Evolutionary conservation across 108 stramenopile genomes (phyloP), one percentile per base, ranked within the genome.

Genomic region (Nitzschia sp.): DNA sequence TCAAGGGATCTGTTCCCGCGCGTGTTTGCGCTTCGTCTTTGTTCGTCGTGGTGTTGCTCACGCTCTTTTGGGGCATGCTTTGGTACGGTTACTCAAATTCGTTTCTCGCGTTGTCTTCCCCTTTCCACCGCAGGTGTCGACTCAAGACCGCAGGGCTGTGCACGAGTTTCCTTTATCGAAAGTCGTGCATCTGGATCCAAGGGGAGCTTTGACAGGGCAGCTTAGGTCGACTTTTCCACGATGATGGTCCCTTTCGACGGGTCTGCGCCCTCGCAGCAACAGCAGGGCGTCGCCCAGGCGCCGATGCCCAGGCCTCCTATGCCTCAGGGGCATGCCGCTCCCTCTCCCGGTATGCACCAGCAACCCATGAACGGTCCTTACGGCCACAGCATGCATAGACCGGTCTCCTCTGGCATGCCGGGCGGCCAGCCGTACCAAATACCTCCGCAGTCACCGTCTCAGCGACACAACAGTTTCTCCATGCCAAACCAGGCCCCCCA

Each of bases 171-270:
- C 8, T 42, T 15, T 15, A 15, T 42, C 11, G 15, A 42, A 42
- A n/a, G n/a, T n/a, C n/a, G n/a, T n/a, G n/a, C n/a, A n/a, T n/a
- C n/a, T n/a, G n/a, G n/a, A n/a, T n/a, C n/a, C n/a, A n/a, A n/a
- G n/a, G n/a, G n/a, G n/a, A n/a, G n/a, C n/a, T n/a, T n/a, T n/a
- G n/a, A n/a, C n/a, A n/a, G n/a, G n/a, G n/a, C n/a, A n/a, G n/a
- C n/a, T n/a, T n/a, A n/a, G n/a, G n/a, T n/a, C n/a, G n/a, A n/a
- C n/a, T 9, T 42, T 66, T 49, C n/a, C 24, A 76, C 60, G 49
- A 81, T 76, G 80, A 86, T 86, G 85, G 79, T 59, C 56, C 80
- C 80, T 42, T 86, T 81, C 61, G 88, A 89, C 60, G 76, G 76
- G n/a, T 67, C 82, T 34, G 69, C 74, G 34, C 70, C 75, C 29